Percentiles rank a stretch among this genome's conserved stretches.
Evolutionary conservation across 2,329 filamentous ascomycete genomes (phyloP).

Genomic region (Blastomyces emzantsi): DNA sequence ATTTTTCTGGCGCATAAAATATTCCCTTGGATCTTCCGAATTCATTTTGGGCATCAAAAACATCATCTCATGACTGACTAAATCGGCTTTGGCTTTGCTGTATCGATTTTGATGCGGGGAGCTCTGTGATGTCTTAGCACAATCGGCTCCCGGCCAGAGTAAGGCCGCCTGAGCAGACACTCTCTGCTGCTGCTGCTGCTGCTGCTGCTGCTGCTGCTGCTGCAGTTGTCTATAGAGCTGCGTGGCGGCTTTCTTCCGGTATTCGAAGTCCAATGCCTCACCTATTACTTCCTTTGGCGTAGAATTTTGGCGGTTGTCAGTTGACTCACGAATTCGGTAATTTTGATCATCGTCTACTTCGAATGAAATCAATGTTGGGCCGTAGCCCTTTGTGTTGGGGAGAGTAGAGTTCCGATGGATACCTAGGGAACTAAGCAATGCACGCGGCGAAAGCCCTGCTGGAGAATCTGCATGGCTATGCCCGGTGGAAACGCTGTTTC

Average conservation of each 20-base stretch:
- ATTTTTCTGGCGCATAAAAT: constrained; percentile 21
- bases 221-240: constrained; percentile 21
- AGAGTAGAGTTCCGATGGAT: not conserved
- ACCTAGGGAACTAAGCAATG: not conserved
- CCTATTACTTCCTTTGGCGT: constrained; percentile 19
- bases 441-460: not conserved
- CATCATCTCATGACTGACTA: constrained; percentile 9
- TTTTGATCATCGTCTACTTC: not conserved
- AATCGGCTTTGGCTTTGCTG: constrained; percentile 24
- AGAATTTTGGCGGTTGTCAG: constrained; percentile 8
- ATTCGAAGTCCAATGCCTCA: constrained; percentile 33
- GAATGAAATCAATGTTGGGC: not conserved
- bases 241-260: constrained; percentile 29
- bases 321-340: constrained; percentile 7
- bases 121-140: constrained; percentile 10
- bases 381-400: not conserved
- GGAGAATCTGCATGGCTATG: not conserved
- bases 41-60: constrained; percentile 11
- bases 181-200: constrained; percentile 16
- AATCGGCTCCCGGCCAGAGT: constrained; percentile 6
- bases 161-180: not conserved
- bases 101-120: constrained; percentile 28
- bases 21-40: constrained; percentile 25
- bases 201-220: constrained; percentile 14
- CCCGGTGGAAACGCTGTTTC: not conserved